Percentiles rank a stretch among this genome's conserved stretches.
Evolutionary conservation across 202 grass and related monocot species (phyloP).

Genomic region (Saccharum hybrid): DNA sequence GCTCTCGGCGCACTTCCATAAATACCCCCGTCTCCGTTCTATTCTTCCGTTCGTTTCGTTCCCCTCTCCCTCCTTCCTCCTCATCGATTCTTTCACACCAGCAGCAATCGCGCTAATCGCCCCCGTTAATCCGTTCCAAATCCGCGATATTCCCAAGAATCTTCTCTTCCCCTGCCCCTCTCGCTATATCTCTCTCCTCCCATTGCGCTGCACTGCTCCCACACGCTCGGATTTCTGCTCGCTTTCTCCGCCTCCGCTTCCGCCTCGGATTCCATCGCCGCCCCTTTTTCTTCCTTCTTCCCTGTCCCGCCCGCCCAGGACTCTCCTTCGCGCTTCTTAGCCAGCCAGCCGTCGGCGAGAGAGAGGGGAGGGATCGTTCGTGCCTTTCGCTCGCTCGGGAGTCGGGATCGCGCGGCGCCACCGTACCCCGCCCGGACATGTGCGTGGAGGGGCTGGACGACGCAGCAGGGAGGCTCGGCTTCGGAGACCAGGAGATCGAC

Average conservation of each 20-base stretch:
- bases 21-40: constrained; percentile 35
- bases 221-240: constrained; percentile 39
- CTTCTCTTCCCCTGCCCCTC: not conserved
- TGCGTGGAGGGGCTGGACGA: constrained; percentile 74
- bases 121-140: constrained; percentile 14
- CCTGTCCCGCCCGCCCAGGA: not conserved
- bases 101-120: not conserved
- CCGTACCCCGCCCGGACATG: constrained; percentile 47
- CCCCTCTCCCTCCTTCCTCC: not conserved
- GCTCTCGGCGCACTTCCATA: constrained; percentile 14
- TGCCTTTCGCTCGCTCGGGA: not conserved
- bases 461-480: constrained; percentile 48
- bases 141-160: constrained; percentile 54
- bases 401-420: not conserved
- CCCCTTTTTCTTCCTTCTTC: not conserved
- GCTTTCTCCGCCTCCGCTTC: constrained; percentile 20
- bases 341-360: not conserved
- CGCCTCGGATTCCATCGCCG: constrained; percentile 35
- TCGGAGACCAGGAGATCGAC: constrained; percentile 53
- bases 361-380: not conserved
- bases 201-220: not conserved
- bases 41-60: not conserved
- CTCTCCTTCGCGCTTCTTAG: not conserved
- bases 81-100: not conserved
- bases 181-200: not conserved